These are phyloP conservation scores for Hypoxylon fuscum DNA, from an alignment of 495 filamentous ascomycete genomes.

Conservation along the genomic window DNA sequence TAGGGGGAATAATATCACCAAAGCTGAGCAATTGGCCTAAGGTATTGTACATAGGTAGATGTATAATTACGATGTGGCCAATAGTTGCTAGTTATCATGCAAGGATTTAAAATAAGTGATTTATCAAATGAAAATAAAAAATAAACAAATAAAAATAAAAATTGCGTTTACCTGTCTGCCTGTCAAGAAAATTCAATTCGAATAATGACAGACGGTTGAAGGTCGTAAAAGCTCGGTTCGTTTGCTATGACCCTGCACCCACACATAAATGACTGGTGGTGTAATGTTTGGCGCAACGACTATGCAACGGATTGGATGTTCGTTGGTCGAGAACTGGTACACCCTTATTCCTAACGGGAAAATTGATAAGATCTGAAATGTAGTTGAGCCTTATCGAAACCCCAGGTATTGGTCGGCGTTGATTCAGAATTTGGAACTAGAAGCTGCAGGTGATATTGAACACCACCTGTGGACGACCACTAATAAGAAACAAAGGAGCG, in stretches of 20 bases:
- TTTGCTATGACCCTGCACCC: conserved; percentile 8
- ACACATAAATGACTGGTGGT: conserved; percentile 5
- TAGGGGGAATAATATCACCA: not conserved
- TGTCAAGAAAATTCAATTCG: conserved; percentile 1
- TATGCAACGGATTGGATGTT: conserved; percentile 10
- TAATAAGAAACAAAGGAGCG: conserved; percentile 17
- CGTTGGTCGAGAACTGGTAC: conserved; percentile 1
- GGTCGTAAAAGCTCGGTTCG: conserved; percentile 4
- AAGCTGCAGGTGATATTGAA: conserved; percentile 32
- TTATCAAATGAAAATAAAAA: not conserved
- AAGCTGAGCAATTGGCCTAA: too few species aligned
- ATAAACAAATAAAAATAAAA: not conserved
- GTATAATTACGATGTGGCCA: too few species aligned
- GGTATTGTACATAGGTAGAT: too few species aligned
- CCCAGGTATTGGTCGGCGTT: conserved; percentile 12
- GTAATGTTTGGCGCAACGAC: conserved; percentile 10
- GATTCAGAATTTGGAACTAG: conserved; percentile 6
- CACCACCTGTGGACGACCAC: conserved; percentile 1
- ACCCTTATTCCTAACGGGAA: conserved; percentile 9
- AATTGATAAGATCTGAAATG: conserved; percentile 26
- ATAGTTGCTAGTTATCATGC: too few species aligned
- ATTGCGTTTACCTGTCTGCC: not conserved
- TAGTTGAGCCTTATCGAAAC: conserved; percentile 8
- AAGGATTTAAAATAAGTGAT: not conserved
- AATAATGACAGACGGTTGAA: too few species aligned